Base-by-base conservation (phyloP, 768 basidiomycete genomes). In the Rhodocollybia butyracea region DNA sequence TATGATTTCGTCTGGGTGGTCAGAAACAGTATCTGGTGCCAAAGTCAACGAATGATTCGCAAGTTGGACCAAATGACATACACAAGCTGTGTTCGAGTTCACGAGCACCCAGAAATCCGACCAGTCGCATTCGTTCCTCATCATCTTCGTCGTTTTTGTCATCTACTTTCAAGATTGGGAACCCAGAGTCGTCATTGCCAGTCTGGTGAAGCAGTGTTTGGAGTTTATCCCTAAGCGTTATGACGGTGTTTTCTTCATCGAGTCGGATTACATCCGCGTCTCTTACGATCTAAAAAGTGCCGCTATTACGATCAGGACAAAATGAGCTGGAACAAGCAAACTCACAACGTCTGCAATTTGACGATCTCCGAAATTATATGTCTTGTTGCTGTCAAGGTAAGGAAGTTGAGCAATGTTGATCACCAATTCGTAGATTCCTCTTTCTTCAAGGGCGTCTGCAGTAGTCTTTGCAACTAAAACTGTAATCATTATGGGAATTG, bases 391-490 rank as follows among this genome's bases (percentile, higher is more conserved):
- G 66, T 98, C 93, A 57, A 99, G 81, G 68, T 93, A 98, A 0
- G 97, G 97, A 11, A 98, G 80, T 67, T 95, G 86, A 40, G 84
- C 83, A 26, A 98, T 79, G 76, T 94, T 92, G 54, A 98, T 98
- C 55, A 93, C 93, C 34, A 98, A 82, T 68, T 99, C 97, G 66
- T 98, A 99, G 54, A 99, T 98, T 8, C 94, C 94, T 65, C 94
- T 93, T 2, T 91, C 91, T 67, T 95, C 90, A 54, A 97, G 68
- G 1, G 85, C 85, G 66, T 95, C 93, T 7, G 92, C 93, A 0
- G 92, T 83, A 0, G 91, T 93, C 74, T 95, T 96, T 22, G 91
- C 91, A 17, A 94, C 88, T 21, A 98, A 80, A 15, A 99, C 83
- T 15, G 85, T 76, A 40, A 95, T 70, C 92, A 94, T 94, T 56